A percentile compares a stretch with the other conserved stretches of the same genome.
These are phyloP conservation scores for Coemansia sp. DNA, from an alignment of 192 early-diverging fungal genomes.

Conservation along the genomic window DNA sequence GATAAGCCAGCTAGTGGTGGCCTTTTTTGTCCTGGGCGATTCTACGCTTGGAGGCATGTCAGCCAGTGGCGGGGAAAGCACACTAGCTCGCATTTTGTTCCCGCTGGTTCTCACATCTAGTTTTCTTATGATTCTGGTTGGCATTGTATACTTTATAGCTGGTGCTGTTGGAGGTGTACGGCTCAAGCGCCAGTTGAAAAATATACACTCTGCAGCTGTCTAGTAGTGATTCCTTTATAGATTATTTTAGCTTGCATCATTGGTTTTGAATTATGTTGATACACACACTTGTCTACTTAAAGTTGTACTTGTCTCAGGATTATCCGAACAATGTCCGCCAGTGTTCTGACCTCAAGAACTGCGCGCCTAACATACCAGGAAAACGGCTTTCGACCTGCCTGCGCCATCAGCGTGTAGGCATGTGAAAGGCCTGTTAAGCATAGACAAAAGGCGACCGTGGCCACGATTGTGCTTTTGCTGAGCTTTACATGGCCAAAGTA, in stretches of 20 bases:
- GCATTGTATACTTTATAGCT: conserved; percentile 33
- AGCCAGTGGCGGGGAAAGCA: neutral
- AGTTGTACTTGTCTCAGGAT: neutral
- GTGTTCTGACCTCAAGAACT: neutral
- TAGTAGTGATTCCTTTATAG: neutral
- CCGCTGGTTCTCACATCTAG: conserved; percentile 29
- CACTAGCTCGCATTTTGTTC: conserved; percentile 24
- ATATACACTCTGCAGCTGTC: neutral
- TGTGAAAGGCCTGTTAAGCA: neutral
- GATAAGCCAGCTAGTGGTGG: conserved; percentile 32
- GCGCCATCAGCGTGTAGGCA: neutral
- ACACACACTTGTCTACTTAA: neutral
- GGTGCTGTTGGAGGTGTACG: conserved; percentile 36
- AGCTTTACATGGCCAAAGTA: neutral
- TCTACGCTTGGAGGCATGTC: conserved; percentile 24
- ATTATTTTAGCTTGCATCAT: neutral
- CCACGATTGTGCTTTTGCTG: neutral
- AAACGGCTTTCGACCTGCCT: neutral
- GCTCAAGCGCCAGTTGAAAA: conserved; percentile 11
- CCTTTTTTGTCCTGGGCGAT: conserved; percentile 42
- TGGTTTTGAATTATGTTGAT: neutral
- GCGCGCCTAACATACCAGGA: neutral
- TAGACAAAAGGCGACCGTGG: neutral
- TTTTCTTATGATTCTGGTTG: conserved; percentile 20
- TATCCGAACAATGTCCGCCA: neutral